Evolutionary conservation across 1,284 basidiomycete species (phyloP).

Genomic region (Butyriboletus regius): DNA sequence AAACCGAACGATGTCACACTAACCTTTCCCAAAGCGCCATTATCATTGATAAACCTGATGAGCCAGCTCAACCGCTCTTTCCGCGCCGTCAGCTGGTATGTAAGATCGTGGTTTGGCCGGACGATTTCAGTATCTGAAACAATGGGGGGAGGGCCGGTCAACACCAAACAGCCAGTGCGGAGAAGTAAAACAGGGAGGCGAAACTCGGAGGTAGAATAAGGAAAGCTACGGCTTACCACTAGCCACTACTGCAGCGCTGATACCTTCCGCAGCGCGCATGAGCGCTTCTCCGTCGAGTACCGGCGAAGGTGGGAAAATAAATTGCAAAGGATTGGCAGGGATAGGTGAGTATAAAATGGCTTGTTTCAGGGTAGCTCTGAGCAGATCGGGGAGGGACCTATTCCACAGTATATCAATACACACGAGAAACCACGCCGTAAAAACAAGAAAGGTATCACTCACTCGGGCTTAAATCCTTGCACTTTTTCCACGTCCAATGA

Average conservation of each 20-base stretch:
- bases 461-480: constrained; percentile 53
- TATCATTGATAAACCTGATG: constrained; percentile 81
- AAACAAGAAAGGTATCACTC: constrained; percentile 27
- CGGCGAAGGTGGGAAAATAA: constrained; percentile 67
- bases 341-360: constrained; percentile 62
- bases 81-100: constrained; percentile 69
- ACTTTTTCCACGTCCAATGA: constrained; percentile 57
- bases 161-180: background rate
- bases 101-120: constrained; percentile 71
- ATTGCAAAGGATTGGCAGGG: constrained; percentile 71
- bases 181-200: background rate
- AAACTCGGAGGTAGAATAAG: background rate
- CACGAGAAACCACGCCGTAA: constrained; percentile 29
- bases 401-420: constrained; percentile 34
- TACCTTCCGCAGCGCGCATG: constrained; percentile 70
- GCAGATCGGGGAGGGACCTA: constrained; percentile 55
- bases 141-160: background rate
- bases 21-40: constrained; percentile 70
- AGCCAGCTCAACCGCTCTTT: constrained; percentile 73
- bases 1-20: constrained; percentile 7
- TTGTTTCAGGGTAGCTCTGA: constrained; percentile 81
- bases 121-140: constrained; percentile 66
- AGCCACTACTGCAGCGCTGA: constrained; percentile 66
- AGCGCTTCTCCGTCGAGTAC: constrained; percentile 68
- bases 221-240: constrained; percentile 43